Base-by-base conservation (phyloP, 2,329 filamentous ascomycete genomes). In the Microthyrium microscopicum region DNA sequence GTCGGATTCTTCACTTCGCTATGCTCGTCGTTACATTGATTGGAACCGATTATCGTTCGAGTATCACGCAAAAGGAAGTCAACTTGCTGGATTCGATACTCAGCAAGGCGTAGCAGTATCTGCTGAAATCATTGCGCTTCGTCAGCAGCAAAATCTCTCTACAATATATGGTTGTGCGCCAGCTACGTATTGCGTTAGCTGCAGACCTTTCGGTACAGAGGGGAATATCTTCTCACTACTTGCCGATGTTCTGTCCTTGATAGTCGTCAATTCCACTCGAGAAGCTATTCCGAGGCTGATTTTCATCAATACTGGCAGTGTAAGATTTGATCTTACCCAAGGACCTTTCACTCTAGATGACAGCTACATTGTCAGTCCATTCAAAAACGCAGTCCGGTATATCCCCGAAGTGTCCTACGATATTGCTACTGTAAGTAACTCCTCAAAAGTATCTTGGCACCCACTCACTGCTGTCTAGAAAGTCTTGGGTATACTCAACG, bases 11-110 rank as follows among this genome's bases (percentile, higher is more conserved):
- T 37, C 54, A 54, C 26, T 56, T 9, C 37, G 34, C 6, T 74
- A 68, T 44, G 64, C 66, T 3, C 65, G 73, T 5, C 62, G 73
- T 17, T 78, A 77, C 44, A 58, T 79, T 7, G 74, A 79, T 52
- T 78, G 71, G 66, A 78, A 77, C 48, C 63, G 70, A 4, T 55
- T 62, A n/a, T 73, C 70, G 0, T 77, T 78, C 43, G 60, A 66
- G 37, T 76, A 71, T 45, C 73, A 78, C 46, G 63, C 70, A 3
- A 50, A 56, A n/a, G 60, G 58, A 26, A 63, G 60, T 29, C 60
- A 65, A 29, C 44, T 52, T 25, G 45, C 47, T 29, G 54, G 52
- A 0, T 70, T 70, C 33, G 66, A 72, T 42, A 64, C 58, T 6
- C 43, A 51, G 18, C 50, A 59, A 7, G 70, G 70, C 17, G 35